Percentiles rank a stretch among this genome's conserved stretches.
phyloP scores from a whole-genome alignment of 163 green algal species.

The Chloroidium sp. region DNA sequence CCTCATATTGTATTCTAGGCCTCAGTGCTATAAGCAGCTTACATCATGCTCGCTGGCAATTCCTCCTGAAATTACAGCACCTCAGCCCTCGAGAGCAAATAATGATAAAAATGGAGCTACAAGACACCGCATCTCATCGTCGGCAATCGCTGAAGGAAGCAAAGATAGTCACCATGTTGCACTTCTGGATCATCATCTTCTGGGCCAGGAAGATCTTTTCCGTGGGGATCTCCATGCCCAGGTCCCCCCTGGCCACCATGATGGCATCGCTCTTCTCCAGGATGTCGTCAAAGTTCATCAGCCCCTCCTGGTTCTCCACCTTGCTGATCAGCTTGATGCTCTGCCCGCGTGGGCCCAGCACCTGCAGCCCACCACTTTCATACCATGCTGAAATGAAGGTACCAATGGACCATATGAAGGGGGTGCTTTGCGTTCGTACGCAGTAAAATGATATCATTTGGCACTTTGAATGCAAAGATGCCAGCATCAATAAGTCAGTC shows the following conservation, averaged over 20 bases:
- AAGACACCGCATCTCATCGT: background rate
- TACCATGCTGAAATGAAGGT: too few relatives aligned
- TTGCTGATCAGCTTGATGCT: slow-evolving; percentile 92
- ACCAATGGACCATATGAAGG: too few relatives aligned
- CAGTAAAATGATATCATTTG: too few relatives aligned
- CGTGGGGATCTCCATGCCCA: slow-evolving; percentile 97
- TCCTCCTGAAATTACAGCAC: too few relatives aligned
- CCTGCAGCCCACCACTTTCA: slow-evolving; percentile 2
- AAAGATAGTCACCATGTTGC: slow-evolving; percentile 62
- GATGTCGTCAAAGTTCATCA: slow-evolving; percentile 94
- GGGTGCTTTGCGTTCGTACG: too few relatives aligned
- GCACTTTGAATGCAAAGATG: too few relatives aligned
- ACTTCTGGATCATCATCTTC: slow-evolving; percentile 98
- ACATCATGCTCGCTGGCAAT: too few relatives aligned
- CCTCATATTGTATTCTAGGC: background rate
- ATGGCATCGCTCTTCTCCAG: slow-evolving; percentile 78
- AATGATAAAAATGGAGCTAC: background rate
- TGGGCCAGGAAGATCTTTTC: slow-evolving; percentile 96
- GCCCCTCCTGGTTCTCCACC: slow-evolving; percentile 95
- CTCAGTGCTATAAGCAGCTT: background rate
- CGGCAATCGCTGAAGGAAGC: background rate
- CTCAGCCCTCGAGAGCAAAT: too few relatives aligned
- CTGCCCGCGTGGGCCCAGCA: slow-evolving; percentile 43
- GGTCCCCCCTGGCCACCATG: slow-evolving; percentile 92
- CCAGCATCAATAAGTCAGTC: too few relatives aligned